Percentiles rank a stretch among this genome's conserved stretches.
phyloP scores from a whole-genome alignment of 2,329 filamentous ascomycete genomes.

The Blumeria hordei region DNA sequence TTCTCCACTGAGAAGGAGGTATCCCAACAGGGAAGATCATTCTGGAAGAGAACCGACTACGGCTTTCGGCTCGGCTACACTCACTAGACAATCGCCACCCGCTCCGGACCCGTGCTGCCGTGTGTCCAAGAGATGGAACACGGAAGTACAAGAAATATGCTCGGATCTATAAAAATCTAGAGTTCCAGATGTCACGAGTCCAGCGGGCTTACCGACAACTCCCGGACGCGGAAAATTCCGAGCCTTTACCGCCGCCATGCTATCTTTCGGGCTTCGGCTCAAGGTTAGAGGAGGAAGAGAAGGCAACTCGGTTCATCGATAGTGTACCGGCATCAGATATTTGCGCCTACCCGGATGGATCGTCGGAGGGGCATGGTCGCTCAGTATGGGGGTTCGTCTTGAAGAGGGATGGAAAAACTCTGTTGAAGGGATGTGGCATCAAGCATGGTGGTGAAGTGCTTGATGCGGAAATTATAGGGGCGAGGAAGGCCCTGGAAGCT shows the following conservation, averaged over 20 bases:
- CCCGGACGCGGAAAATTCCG: neutral
- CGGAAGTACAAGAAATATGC: neutral
- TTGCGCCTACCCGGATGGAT: neutral
- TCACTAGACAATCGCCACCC: neutral
- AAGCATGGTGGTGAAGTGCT: neutral
- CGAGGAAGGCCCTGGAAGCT: neutral
- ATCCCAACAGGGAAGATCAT: neutral
- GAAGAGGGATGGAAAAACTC: neutral
- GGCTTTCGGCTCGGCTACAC: neutral
- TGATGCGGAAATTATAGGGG: neutral
- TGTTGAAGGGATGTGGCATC: neutral
- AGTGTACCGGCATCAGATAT: no score
- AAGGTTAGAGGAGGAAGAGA: neutral
- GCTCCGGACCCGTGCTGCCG: neutral
- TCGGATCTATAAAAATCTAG: neutral
- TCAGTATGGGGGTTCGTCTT: neutral
- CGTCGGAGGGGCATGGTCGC: neutral
- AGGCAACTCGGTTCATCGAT: no score
- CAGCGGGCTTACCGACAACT: neutral
- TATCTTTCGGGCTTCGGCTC: neutral
- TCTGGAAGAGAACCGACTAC: neutral
- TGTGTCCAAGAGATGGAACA: neutral
- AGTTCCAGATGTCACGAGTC: neutral
- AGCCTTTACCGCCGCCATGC: neutral
- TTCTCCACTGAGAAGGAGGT: neutral